Evolutionary conservation across 805 yeast genomes (phyloP).

Genomic region (Spathaspora sp.): DNA sequence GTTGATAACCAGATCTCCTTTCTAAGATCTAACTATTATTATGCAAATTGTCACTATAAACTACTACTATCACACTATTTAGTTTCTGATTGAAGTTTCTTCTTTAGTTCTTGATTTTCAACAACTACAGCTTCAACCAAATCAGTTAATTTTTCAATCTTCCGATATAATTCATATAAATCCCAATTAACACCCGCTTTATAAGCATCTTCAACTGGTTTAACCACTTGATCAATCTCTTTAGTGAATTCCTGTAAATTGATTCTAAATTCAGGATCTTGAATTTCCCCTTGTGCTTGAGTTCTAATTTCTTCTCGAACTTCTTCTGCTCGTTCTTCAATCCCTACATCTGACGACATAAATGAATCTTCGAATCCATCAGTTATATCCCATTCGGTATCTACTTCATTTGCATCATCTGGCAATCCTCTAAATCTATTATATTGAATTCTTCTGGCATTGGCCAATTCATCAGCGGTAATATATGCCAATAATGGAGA

Average conservation of each 20-base stretch:
- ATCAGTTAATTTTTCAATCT: conserved; percentile 44
- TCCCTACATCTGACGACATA: conserved; percentile 24
- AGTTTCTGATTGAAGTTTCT: conserved; percentile 1
- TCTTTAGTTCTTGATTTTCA: conserved; percentile 28
- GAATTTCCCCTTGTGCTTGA: conserved; percentile 61
- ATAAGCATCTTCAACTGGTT: conserved; percentile 58
- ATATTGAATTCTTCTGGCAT: conserved; percentile 67
- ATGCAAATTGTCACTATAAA: too few relatives aligned
- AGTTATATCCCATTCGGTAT: conserved; percentile 78
- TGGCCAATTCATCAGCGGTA: conserved; percentile 59
- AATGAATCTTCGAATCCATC: conserved; percentile 58
- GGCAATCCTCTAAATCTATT: conserved; percentile 60
- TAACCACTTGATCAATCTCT: conserved; percentile 47
- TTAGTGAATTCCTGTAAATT: conserved; percentile 47
- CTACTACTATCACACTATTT: too few relatives aligned
- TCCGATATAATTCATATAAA: conserved; percentile 49
- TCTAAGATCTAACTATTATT: too few relatives aligned
- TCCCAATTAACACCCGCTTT: conserved; percentile 63
- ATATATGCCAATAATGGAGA: conserved; percentile 62
- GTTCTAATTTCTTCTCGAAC: conserved; percentile 33
- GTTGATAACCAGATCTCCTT: too few relatives aligned
- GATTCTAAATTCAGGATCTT: conserved; percentile 66
- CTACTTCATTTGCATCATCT: conserved; percentile 77
- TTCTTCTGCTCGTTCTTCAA: conserved; percentile 37
- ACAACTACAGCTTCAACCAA: conserved; percentile 37